Percentiles rank a stretch among this genome's conserved stretches.
phyloP scores from a whole-genome alignment of 352 stramenopile species.

The Pythium monospermum region DNA sequence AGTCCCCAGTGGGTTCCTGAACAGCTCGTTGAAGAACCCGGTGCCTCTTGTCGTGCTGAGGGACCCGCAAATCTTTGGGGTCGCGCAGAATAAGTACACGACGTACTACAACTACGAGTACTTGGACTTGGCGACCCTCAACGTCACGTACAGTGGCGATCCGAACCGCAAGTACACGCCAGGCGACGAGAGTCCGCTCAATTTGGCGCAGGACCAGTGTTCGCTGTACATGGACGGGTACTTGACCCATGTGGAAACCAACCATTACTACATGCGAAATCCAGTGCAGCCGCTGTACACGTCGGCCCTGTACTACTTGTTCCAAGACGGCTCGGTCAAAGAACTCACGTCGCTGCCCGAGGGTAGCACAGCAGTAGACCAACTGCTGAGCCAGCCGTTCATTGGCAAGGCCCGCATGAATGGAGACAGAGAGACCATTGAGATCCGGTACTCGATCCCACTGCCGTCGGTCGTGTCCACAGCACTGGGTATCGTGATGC shows the following conservation, averaged over 20 bases:
- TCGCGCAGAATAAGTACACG: too few species aligned
- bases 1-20: too few species aligned
- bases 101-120: too few species aligned
- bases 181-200: too few species aligned
- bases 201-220: not conserved
- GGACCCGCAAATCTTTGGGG: too few species aligned
- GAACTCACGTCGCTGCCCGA: conserved; percentile 11
- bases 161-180: too few species aligned
- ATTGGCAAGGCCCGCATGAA: conserved; percentile 16
- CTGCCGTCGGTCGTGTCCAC: conserved; percentile 31
- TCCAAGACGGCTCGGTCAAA: conserved; percentile 17
- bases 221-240: conserved; percentile 20
- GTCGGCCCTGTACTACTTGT: conserved; percentile 20
- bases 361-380: conserved; percentile 1
- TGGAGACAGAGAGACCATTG: conserved; percentile 9
- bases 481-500: conserved; percentile 28
- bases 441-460: conserved; percentile 20
- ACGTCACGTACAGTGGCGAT: too few species aligned
- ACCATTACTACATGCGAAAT: conserved; percentile 16
- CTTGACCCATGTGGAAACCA: conserved; percentile 9
- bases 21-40: too few species aligned
- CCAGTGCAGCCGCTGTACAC: conserved; percentile 16
- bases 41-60: conserved; percentile 24
- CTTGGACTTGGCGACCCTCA: too few species aligned
- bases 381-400: conserved; percentile 5